Conservation (phyloP, 2,329 filamentous ascomycete genomes). For the Scytalidium lignicola region DNA sequence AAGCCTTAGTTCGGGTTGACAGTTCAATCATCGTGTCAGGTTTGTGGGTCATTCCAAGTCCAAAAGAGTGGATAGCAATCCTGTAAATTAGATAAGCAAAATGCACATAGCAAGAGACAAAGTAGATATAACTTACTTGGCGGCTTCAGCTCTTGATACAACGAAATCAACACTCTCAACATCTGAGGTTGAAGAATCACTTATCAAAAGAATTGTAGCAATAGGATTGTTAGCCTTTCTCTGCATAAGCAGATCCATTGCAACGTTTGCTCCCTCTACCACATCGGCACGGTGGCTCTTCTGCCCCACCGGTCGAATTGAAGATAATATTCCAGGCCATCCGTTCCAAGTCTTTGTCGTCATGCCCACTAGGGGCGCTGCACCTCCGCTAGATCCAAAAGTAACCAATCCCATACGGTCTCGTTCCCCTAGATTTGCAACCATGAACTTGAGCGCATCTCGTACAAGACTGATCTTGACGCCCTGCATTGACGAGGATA, state of each 20-base stretch:
- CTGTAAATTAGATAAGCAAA: conserved; percentile 32
- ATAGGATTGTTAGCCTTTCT: conserved; percentile 93
- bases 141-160: conserved; percentile 90
- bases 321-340: conserved; percentile 80
- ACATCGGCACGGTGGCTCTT: conserved; percentile 96
- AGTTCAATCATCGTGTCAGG: conserved; percentile 98
- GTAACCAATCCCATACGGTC: conserved; percentile 97
- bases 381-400: conserved; percentile 89
- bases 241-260: conserved; percentile 98
- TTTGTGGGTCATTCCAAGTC: conserved; percentile 93
- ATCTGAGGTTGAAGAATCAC: conserved; percentile 92
- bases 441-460: conserved; percentile 88
- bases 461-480: conserved; percentile 93
- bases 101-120: conserved; percentile 3
- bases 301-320: conserved; percentile 88
- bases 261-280: conserved; percentile 94
- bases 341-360: conserved; percentile 91
- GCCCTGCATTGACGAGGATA: conserved; percentile 99
- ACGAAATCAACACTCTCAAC: conserved; percentile 96
- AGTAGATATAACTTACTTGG: conserved; percentile 62
- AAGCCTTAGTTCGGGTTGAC: conserved; percentile 90
- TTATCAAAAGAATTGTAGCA: conserved; percentile 92
- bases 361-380: conserved; percentile 96
- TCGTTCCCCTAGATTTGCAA: conserved; percentile 80
- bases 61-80: conserved; percentile 94